A percentile compares a stretch with the other conserved stretches of the same genome.
These are phyloP conservation scores for Thielaviopsis cerberus DNA, from an alignment of 2,329 filamentous ascomycete species.

Conservation along the genomic window DNA sequence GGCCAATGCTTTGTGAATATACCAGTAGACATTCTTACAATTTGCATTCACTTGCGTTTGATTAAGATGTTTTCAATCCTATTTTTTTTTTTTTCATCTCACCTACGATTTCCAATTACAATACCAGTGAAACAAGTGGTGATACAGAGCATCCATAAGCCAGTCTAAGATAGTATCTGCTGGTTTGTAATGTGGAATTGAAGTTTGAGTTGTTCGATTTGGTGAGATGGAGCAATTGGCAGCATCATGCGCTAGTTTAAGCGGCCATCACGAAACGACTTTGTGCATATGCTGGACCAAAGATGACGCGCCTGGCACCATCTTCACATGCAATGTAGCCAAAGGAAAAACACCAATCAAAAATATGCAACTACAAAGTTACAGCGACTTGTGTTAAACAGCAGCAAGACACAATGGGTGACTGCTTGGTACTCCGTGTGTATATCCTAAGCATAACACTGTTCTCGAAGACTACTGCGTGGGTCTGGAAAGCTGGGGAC, in stretches of 20 bases:
- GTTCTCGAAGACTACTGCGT: no score
- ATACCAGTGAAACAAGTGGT: no score
- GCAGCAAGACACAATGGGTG: neutral
- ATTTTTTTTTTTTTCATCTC: neutral
- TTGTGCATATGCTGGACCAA: no score
- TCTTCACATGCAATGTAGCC: neutral
- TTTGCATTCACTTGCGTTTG: neutral
- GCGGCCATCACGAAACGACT: neutral
- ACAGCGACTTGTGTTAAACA: neutral
- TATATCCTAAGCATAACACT: no score
- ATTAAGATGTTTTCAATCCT: neutral
- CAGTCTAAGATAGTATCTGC: no score
- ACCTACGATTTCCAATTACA: neutral
- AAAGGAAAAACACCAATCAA: neutral
- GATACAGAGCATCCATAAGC: no score
- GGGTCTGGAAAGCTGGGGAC: no score
- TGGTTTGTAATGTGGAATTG: no score
- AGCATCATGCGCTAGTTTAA: no score
- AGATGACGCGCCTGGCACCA: neutral
- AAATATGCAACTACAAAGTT: neutral
- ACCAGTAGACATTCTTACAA: constrained; percentile 23
- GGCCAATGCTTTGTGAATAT: constrained; percentile 26
- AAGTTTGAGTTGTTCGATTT: no score
- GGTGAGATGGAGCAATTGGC: no score
- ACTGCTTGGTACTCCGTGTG: no score